These are phyloP conservation scores for Trichoderma sp. DNA, from an alignment of 2,329 filamentous ascomycete species.

Conservation along the genomic window DNA sequence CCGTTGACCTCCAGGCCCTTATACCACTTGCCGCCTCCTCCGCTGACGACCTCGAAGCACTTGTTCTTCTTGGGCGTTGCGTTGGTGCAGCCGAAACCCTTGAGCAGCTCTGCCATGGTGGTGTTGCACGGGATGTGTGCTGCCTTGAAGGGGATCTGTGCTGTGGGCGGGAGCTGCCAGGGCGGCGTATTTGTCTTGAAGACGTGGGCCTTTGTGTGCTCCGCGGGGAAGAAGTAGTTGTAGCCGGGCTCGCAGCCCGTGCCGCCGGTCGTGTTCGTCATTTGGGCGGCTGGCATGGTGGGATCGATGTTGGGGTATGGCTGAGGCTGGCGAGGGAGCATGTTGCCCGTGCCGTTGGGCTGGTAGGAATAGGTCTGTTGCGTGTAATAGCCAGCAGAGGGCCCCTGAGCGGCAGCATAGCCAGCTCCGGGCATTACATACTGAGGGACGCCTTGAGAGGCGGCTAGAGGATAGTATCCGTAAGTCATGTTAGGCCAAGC, in stretches of 20 bases:
- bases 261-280: slow-evolving; percentile 59
- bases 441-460: slow-evolving; percentile 18
- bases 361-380: slow-evolving; percentile 37
- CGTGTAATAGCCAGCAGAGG: slow-evolving; percentile 30
- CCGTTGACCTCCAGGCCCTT: slow-evolving; percentile 55
- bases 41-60: slow-evolving; percentile 57
- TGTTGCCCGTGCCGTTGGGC: slow-evolving; percentile 41
- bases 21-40: slow-evolving; percentile 60
- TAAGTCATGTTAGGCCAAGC: slow-evolving; percentile 33
- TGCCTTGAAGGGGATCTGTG: slow-evolving; percentile 48
- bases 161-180: slow-evolving; percentile 51
- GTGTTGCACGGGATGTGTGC: slow-evolving; percentile 55
- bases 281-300: slow-evolving; percentile 52
- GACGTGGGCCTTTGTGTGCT: slow-evolving; percentile 62
- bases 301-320: slow-evolving; percentile 45
- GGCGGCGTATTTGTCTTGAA: slow-evolving; percentile 54
- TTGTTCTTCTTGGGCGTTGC: slow-evolving; percentile 52
- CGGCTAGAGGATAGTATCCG: slow-evolving; percentile 27
- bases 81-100: slow-evolving; percentile 59
- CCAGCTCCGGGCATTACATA: slow-evolving; percentile 3
- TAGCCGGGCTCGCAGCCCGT: slow-evolving; percentile 62
- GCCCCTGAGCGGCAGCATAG: background rate
- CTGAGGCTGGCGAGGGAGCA: slow-evolving; percentile 43
- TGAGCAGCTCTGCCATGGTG: slow-evolving; percentile 58
- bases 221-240: slow-evolving; percentile 61